Base-by-base conservation (phyloP, 2,329 filamentous ascomycete species). In the Aspergillus sclerotialis region DNA sequence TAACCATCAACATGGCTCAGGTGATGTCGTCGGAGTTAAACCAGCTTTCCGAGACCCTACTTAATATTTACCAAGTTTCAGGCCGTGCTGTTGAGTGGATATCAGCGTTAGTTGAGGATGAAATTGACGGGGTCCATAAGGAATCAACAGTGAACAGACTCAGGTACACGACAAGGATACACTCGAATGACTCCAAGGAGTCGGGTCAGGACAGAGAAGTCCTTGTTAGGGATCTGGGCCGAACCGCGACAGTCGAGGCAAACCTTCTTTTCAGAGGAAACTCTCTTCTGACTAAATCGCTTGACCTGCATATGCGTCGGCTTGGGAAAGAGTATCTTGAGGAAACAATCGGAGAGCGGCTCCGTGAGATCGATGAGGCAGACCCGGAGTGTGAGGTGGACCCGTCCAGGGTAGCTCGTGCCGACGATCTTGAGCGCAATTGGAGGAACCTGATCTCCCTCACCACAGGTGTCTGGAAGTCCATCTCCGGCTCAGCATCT, bases 231-330 rank as follows among this genome's bases (percentile, higher is more conserved):
- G 78, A 82, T 48, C 65, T 81, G 53, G 76, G 76, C 40, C 76
- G 78, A 50, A 77, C 75, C 28, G 77, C 77, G 15, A 78, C 76
- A 11, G 64, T 79, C 28, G 92, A 98, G 58, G 92, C 90, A 4
- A 98, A 96, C 48, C 71, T 98, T 2, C 76, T 98, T 4, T 98
- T 98, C 63, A 78, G 92, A 21, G 92, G 92, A 40, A 98, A 98
- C 53, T 93, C 92, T 0, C 68, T 98, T 7, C 72, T 96, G 17
- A 98, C 92, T 0, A 93, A 95, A 58, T 82, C 89, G 1, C 72
- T 98, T 28, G 92, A 98, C 57, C 84, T 87, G 39, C 89, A 98
- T 58, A 96, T 98, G 92, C 84, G 88, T 38, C 78, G 92, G 7
- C 69, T 96, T 1, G 92, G 92, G 27, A 90, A 88, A 47, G 89